A percentile compares a stretch with the other conserved stretches of the same genome.
These are phyloP conservation scores for Solanum pennellii DNA, from an alignment of 257 asterid species.

Conservation along the genomic window DNA sequence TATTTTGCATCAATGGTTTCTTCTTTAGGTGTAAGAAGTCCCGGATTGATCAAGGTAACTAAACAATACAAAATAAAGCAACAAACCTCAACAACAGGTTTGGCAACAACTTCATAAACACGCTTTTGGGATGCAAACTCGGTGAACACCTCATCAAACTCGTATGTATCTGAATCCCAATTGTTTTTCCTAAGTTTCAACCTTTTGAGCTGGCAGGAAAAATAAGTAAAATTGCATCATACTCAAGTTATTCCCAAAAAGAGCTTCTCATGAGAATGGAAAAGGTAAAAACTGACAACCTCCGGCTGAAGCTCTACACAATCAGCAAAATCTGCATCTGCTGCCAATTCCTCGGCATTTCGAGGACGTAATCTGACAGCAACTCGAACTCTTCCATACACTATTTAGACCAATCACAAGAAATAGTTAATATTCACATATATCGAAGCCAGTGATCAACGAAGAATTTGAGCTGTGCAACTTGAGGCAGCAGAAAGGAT, in stretches of 20 bases:
- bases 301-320: slow-evolving; percentile 97
- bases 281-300: slow-evolving; percentile 27
- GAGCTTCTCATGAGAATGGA: neutral
- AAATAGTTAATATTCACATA: slow-evolving; percentile 7
- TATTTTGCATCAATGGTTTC: neutral
- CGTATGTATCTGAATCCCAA: slow-evolving; percentile 98
- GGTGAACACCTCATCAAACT: slow-evolving; percentile 92
- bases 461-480: slow-evolving; percentile 1
- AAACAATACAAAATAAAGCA: neutral
- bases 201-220: slow-evolving; percentile 71
- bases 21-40: neutral
- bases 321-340: slow-evolving; percentile 99
- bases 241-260: slow-evolving; percentile 5
- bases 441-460: neutral
- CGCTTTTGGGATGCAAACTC: slow-evolving; percentile 97
- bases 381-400: slow-evolving; percentile 94
- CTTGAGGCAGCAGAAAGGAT: neutral
- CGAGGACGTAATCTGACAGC: slow-evolving; percentile 93
- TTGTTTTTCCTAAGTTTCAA: slow-evolving; percentile 92
- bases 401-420: slow-evolving; percentile 43
- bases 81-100: slow-evolving; percentile 97
- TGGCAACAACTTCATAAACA: slow-evolving; percentile 96
- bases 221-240: slow-evolving; percentile 6
- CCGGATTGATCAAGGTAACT: neutral
- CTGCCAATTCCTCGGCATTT: slow-evolving; percentile 80